Percentiles rank a stretch among this genome's conserved stretches.
These are phyloP conservation scores for Plasmodium blacklocki DNA, from an alignment of 169 alveolate genomes.

Conservation along the genomic window DNA sequence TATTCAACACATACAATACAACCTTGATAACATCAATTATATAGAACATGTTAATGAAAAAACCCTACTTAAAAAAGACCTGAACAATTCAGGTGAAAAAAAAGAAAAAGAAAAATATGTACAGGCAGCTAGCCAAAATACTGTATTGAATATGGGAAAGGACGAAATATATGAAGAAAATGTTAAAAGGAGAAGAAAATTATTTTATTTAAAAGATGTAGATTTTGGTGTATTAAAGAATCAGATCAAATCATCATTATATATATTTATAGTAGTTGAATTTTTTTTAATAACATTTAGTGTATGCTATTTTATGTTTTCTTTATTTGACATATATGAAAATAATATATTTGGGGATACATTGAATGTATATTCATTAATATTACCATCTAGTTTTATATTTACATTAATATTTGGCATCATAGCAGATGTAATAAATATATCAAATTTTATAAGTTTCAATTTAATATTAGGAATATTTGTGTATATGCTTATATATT, in stretches of 20 bases:
- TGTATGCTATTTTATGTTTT: conserved; percentile 61
- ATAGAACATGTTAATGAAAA: no score
- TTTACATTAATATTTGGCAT: conserved; percentile 66
- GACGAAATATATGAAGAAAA: background rate
- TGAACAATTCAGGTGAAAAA: no score
- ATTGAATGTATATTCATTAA: conserved; percentile 35
- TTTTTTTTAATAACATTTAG: conserved; percentile 65
- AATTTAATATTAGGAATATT: conserved; percentile 57
- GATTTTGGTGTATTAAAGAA: conserved; percentile 14
- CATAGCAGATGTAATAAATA: conserved; percentile 57
- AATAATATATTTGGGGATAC: conserved; percentile 50
- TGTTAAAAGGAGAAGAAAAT: background rate
- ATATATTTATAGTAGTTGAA: conserved; percentile 49
- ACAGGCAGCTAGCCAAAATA: no score
- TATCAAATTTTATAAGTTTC: conserved; percentile 42
- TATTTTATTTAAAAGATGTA: background rate
- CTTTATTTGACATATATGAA: conserved; percentile 68
- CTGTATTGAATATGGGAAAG: no score
- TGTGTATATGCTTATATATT: conserved; percentile 5
- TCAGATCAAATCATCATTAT: conserved; percentile 41
- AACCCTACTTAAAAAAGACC: no score
- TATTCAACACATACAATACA: no score
- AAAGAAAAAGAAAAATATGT: no score
- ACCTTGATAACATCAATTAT: no score
- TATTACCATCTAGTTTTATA: conserved; percentile 57